phyloP scores from a whole-genome alignment of 2,329 filamentous ascomycete genomes.

The Colletotrichum falcatum region DNA sequence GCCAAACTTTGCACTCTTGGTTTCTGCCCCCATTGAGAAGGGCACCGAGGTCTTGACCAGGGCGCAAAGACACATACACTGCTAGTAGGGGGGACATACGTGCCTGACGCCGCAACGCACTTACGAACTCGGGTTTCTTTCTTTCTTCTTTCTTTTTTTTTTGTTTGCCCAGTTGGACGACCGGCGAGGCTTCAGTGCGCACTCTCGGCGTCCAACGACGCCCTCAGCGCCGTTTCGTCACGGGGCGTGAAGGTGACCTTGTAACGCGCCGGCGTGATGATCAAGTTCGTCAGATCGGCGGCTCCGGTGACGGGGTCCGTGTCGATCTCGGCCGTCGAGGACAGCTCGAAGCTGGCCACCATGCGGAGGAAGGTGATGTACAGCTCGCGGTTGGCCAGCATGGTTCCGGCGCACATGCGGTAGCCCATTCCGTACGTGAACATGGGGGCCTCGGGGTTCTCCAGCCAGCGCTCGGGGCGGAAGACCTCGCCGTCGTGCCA shows the following conservation, averaged over 20 bases:
- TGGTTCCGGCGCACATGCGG: constrained; percentile 66
- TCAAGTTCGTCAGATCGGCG: constrained; percentile 31
- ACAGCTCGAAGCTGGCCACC: constrained; percentile 62
- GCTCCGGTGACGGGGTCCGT: constrained; percentile 28
- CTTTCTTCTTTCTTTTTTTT: too few relatives aligned
- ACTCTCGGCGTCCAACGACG: constrained; percentile 5
- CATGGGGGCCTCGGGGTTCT: constrained; percentile 56
- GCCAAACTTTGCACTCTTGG: neutral
- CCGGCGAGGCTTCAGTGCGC: neutral
- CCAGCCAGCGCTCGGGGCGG: constrained; percentile 60
- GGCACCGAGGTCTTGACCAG: neutral
- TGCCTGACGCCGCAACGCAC: neutral
- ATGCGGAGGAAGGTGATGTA: constrained; percentile 65
- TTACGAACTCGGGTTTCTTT: neutral
- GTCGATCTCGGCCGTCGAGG: constrained; percentile 44
- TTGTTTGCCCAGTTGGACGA: too few relatives aligned
- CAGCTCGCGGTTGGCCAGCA: constrained; percentile 65
- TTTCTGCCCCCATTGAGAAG: neutral
- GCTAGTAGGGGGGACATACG: fast-evolving
- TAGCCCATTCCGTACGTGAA: constrained; percentile 66
- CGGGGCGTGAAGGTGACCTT: constrained; percentile 28
- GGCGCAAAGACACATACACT: neutral
- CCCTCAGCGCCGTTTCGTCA: constrained; percentile 15
- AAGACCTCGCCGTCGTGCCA: constrained; percentile 75
- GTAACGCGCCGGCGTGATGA: constrained; percentile 19